Conservation (phyloP, 805 yeast species). For the Starmerella stigmatis region DNA sequence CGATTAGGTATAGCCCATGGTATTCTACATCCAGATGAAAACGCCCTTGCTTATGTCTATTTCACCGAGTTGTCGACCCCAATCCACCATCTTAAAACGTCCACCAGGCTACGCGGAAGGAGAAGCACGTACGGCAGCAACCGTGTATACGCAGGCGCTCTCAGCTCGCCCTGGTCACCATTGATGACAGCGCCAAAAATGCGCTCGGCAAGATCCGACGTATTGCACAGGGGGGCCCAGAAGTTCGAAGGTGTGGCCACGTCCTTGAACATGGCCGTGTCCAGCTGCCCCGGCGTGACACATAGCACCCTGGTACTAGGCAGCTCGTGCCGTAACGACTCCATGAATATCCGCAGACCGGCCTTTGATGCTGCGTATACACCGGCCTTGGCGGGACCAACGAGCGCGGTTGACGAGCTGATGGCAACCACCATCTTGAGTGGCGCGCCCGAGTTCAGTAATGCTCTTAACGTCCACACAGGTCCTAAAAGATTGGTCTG, state of each 20-base stretch:
- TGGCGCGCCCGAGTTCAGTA: neutral
- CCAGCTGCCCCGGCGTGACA: constrained; percentile 70
- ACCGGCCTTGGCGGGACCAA: constrained; percentile 61
- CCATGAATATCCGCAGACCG: constrained; percentile 64
- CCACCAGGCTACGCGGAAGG: constrained; percentile 59
- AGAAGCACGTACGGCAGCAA: constrained; percentile 54
- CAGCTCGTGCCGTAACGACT: constrained; percentile 53
- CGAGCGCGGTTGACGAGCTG: constrained; percentile 64
- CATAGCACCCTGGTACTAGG: constrained; percentile 54
- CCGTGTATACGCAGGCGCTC: constrained; percentile 57
- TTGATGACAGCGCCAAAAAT: constrained; percentile 32
- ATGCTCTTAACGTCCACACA: constrained; percentile 48
- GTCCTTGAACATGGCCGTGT: constrained; percentile 55
- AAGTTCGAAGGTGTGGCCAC: constrained; percentile 56
- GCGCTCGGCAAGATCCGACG: constrained; percentile 46
- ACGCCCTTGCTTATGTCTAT: no score
- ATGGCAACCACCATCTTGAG: constrained; percentile 58
- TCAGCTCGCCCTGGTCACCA: constrained; percentile 47
- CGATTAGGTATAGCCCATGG: neutral
- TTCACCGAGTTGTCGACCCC: constrained; percentile 44
- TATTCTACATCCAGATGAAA: no score
- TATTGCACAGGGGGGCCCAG: constrained; percentile 65
- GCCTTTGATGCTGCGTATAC: constrained; percentile 78
- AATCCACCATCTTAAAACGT: constrained; percentile 41
- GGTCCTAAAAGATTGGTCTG: constrained; percentile 54